Conservation (phyloP, 2,329 filamentous ascomycete genomes). For the Colletotrichum sp. region DNA sequence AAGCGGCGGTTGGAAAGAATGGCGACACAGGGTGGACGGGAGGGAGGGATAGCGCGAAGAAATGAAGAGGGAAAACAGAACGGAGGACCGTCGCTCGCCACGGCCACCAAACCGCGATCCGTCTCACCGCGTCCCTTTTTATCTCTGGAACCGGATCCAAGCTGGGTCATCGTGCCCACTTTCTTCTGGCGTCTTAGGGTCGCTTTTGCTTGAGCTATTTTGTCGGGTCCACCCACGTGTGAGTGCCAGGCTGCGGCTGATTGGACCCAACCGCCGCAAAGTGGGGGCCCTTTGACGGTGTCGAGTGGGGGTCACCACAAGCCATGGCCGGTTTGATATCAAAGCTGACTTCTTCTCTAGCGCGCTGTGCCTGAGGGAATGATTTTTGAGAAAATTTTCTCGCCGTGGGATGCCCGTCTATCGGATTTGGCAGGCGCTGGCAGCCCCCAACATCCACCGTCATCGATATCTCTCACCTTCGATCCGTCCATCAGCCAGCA, state of each 20-base stretch:
- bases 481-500: not conserved
- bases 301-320: constrained; percentile 23
- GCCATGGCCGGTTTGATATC: constrained; percentile 21
- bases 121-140: constrained; percentile 20
- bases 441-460: not conserved
- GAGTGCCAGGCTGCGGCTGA: constrained; percentile 15
- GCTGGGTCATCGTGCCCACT: constrained; percentile 12
- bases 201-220: constrained; percentile 4
- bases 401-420: not conserved
- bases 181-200: not conserved
- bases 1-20: not conserved
- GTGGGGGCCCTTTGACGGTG: constrained; percentile 19
- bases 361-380: constrained; percentile 15
- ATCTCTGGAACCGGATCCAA: constrained; percentile 12
- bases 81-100: not conserved
- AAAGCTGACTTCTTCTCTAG: constrained; percentile 10
- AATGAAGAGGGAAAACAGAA: not conserved
- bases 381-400: constrained; percentile 4
- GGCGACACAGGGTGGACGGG: not conserved
- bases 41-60: not conserved
- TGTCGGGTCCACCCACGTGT: constrained; percentile 24
- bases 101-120: not conserved
- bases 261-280: constrained; percentile 15
- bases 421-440: not conserved
- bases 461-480: not conserved